These are phyloP conservation scores for Nephelium lappaceum DNA, from an alignment of 345 rosid genomes.

Conservation along the genomic window DNA sequence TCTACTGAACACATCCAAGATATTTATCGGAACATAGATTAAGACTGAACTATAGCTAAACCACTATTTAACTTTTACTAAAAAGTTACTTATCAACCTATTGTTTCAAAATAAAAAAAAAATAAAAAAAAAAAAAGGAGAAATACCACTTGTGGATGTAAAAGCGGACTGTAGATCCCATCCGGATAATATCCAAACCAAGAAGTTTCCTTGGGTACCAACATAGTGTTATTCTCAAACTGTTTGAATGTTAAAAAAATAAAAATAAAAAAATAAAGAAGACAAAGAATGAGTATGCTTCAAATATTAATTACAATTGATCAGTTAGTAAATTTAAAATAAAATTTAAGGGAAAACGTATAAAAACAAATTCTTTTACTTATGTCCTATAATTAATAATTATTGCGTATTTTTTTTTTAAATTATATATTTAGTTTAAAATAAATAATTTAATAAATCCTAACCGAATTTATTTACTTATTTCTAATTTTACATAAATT, in stretches of 20 bases:
- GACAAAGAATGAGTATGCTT: neutral
- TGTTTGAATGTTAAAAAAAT: constrained; percentile 29
- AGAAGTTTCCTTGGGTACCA: constrained; percentile 87
- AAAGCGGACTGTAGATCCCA: constrained; percentile 63
- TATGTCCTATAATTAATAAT: too few relatives aligned
- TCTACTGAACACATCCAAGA: neutral
- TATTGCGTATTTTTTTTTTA: too few relatives aligned
- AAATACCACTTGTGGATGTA: constrained; percentile 55
- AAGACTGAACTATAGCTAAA: neutral
- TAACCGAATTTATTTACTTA: too few relatives aligned
- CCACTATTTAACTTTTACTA: neutral
- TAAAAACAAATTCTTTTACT: neutral
- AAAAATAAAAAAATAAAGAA: neutral
- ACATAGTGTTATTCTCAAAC: constrained; percentile 67
- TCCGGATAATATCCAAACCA: constrained; percentile 93
- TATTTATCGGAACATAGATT: neutral
- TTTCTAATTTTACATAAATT: too few relatives aligned
- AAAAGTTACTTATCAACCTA: neutral
- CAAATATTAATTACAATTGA: neutral
- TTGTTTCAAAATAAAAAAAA: too few relatives aligned
- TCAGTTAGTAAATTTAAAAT: neutral
- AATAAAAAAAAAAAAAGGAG: neutral
- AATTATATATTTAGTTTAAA: too few relatives aligned
- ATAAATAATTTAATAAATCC: too few relatives aligned
- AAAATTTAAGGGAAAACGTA: neutral